phyloP scores from a whole-genome alignment of 495 filamentous ascomycete genomes.

The Lepidopterella palustris region DNA sequence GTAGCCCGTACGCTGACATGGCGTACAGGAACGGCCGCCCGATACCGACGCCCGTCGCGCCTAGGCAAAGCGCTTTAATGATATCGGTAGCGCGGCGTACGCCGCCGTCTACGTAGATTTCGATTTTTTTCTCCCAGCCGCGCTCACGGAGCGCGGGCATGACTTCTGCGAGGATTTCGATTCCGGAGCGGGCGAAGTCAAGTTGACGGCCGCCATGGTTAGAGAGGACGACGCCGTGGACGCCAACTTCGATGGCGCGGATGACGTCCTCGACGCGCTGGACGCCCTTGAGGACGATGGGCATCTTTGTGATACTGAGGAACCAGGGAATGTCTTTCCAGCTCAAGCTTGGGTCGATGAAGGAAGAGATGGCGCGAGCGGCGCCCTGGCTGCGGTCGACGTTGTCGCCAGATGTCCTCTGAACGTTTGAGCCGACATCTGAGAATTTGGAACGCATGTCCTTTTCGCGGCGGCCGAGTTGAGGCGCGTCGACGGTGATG shows the following conservation, averaged over 20 bases:
- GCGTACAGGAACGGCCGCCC: conserved; percentile 92
- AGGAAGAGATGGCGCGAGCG: conserved; percentile 84
- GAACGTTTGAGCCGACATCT: conserved; percentile 79
- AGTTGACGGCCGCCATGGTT: conserved; percentile 98
- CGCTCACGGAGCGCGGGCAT: conserved; percentile 86
- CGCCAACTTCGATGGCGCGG: conserved; percentile 70
- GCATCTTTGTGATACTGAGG: conserved; percentile 85
- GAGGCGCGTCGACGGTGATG: conserved; percentile 97
- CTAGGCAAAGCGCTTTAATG: conserved; percentile 89
- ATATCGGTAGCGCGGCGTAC: conserved; percentile 89
- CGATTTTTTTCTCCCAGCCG: conserved; percentile 75
- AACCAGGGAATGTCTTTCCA: conserved; percentile 99
- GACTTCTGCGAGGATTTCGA: conserved; percentile 91
- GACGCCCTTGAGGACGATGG: conserved; percentile 93
- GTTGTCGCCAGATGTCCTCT: conserved; percentile 50
- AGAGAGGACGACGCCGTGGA: conserved; percentile 88
- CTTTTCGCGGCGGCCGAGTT: conserved; percentile 91
- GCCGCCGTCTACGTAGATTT: conserved; percentile 88
- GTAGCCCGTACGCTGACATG: conserved; percentile 86
- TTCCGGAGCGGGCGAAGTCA: conserved; percentile 81
- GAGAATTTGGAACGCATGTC: conserved; percentile 90
- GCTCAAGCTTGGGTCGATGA: conserved; percentile 84
- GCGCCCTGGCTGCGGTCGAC: conserved; percentile 88
- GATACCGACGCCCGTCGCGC: conserved; percentile 89
- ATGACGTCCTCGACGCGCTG: conserved; percentile 94